These are phyloP conservation scores for Silybum marianum DNA, from an alignment of 129 eudicot species.

Conservation along the genomic window DNA sequence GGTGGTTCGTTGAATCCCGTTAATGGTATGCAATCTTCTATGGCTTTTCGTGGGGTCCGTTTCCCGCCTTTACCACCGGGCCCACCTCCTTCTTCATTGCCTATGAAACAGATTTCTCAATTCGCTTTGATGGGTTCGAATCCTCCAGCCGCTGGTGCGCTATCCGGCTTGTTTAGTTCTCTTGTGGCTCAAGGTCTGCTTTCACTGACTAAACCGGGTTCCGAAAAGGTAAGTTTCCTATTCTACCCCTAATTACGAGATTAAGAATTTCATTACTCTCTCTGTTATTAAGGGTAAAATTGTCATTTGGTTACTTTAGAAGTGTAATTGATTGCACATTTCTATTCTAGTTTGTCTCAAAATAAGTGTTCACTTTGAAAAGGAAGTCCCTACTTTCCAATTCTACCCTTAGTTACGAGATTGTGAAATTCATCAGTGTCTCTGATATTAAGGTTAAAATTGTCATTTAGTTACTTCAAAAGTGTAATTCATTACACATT, in stretches of 20 bases:
- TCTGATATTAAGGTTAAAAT: not conserved
- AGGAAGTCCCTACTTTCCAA: no score
- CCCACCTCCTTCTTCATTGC: slow-evolving; percentile 38
- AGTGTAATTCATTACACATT: no score
- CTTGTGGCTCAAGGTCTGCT: slow-evolving; percentile 84
- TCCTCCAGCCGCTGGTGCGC: slow-evolving; percentile 50
- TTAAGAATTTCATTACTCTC: no score
- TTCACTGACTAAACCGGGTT: slow-evolving; percentile 49
- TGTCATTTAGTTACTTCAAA: not conserved
- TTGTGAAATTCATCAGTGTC: not conserved
- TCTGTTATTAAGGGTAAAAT: no score
- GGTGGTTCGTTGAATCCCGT: slow-evolving; percentile 33
- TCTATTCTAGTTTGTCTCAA: no score
- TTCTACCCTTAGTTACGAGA: not conserved
- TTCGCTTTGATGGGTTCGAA: slow-evolving; percentile 31
- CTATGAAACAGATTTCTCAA: slow-evolving; percentile 32
- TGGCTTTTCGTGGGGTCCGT: slow-evolving; percentile 44
- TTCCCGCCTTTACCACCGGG: slow-evolving; percentile 54
- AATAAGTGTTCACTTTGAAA: no score
- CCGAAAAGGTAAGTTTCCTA: slow-evolving; percentile 60
- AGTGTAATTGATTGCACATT: no score
- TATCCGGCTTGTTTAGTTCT: slow-evolving; percentile 67
- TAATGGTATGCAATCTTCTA: slow-evolving; percentile 44
- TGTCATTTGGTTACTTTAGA: no score
- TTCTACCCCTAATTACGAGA: no score